phyloP scores from a whole-genome alignment of 306 rosid species.

The Pterocarpus macrocarpus region DNA sequence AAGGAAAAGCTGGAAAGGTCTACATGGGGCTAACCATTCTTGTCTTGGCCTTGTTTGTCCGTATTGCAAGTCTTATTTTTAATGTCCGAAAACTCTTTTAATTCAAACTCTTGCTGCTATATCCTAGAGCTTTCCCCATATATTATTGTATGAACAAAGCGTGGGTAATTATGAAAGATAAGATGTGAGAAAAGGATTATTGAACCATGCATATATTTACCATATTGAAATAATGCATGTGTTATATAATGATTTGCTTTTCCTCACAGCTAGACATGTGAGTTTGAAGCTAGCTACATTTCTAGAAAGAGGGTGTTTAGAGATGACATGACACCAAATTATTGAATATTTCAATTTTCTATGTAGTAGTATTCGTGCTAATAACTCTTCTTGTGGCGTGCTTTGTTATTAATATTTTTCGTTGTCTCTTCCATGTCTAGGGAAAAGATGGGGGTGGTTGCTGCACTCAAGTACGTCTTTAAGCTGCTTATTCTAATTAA shows the following conservation, averaged over 20 bases:
- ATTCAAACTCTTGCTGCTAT: constrained; percentile 35
- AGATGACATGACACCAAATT: neutral
- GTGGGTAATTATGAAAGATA: neutral
- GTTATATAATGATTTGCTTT: neutral
- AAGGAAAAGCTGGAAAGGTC: constrained; percentile 34
- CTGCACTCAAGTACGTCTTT: neutral
- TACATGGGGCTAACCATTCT: constrained; percentile 41
- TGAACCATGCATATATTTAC: neutral
- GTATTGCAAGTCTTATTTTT: constrained; percentile 16
- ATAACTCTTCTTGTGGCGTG: too few species aligned
- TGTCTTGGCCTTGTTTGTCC: constrained; percentile 56
- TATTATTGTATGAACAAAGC: neutral
- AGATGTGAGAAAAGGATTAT: neutral
- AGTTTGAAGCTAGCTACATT: too few species aligned
- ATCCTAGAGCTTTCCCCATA: constrained; percentile 14
- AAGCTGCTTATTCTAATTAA: constrained; percentile 23
- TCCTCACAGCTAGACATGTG: neutral
- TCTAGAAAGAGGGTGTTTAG: neutral
- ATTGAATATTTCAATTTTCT: neutral
- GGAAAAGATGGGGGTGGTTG: neutral
- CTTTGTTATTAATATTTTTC: too few species aligned
- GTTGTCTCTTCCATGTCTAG: too few species aligned
- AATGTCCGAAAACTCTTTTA: neutral
- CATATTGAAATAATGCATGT: neutral
- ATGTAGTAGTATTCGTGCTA: neutral